Evolutionary conservation across 129 eudicot genomes (phyloP), one percentile per base, ranked within the genome.

Genomic region (Apium graveolens): DNA sequence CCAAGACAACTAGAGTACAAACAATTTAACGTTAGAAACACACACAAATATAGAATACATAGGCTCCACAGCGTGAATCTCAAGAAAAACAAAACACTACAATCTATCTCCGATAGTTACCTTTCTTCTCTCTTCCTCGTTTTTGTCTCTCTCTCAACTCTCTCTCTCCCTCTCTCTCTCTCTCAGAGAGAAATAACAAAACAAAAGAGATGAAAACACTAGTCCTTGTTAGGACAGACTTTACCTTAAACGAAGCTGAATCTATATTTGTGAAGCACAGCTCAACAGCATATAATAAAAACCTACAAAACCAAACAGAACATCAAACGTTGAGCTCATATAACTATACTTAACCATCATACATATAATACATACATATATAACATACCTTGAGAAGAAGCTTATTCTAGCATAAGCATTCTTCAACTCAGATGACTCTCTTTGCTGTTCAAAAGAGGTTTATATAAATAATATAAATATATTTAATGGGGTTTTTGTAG

Each of bases 31-130:
- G 31, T 57, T 57, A 57, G 65, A 55, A 24, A 24, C 24, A 55
- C 18, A 24, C 31, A 57, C 31, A 57, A 1, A 57, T 8, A 57
- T 3, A 48, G 21, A 17, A 48, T 5, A 73, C 34, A 63, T 49
- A 51, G 79, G 37, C 76, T 60, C 74, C 81, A 78, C 78, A 63
- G 74, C 83, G 77, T 84, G 46, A 75, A 79, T 84, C 87, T 84
- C 78, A 68, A 80, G 83, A 70, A 55, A 81, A 73, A 57, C 78
- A 74, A 44, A 78, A 68, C 74, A 32, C 73, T 43, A 34, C 69
- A 72, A 81, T 39, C 55, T 26, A 45, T 37, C 62, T 78, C 76
- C 78, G 51, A 73, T 78, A 72, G 80, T 78, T 70, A 81, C 62
- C 49, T 60, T 74, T 60, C 45, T 70, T 18, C 27, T 20, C 62